phyloP scores from a whole-genome alignment of 2,329 filamentous ascomycete genomes.

The Cercospora sp. region DNA sequence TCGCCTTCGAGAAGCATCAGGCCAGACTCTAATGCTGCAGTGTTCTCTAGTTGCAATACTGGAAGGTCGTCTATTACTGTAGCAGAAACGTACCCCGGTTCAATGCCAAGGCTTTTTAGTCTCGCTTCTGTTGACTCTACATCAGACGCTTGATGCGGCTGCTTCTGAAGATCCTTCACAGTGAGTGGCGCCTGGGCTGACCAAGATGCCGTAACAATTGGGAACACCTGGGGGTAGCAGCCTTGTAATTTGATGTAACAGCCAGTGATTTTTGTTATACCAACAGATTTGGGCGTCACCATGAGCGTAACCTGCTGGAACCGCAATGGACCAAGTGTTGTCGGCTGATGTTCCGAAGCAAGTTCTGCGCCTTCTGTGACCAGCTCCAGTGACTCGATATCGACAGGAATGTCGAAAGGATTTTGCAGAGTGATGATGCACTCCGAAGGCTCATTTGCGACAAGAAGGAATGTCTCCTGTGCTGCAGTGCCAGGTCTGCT shows the following conservation, averaged over 20 bases:
- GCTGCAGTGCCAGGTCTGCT: slow-evolving; percentile 61
- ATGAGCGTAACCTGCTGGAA: slow-evolving; percentile 74
- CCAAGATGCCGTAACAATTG: slow-evolving; percentile 79
- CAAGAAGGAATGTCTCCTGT: slow-evolving; percentile 63
- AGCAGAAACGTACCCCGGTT: slow-evolving; percentile 29
- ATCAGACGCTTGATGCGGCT: neutral
- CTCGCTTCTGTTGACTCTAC: slow-evolving; percentile 7
- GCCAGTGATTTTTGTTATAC: slow-evolving; percentile 71
- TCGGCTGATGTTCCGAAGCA: slow-evolving; percentile 63
- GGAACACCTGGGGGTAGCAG: slow-evolving; percentile 79
- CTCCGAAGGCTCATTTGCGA: slow-evolving; percentile 73
- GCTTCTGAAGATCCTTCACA: slow-evolving; percentile 58
- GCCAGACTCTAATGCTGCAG: slow-evolving; percentile 77
- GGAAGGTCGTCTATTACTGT: slow-evolving; percentile 81
- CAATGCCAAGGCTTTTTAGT: slow-evolving; percentile 24
- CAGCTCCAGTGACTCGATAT: slow-evolving; percentile 78
- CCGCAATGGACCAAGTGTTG: slow-evolving; percentile 75
- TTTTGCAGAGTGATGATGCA: slow-evolving; percentile 89
- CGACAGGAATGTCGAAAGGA: slow-evolving; percentile 87
- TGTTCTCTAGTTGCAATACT: slow-evolving; percentile 70
- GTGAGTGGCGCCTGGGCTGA: slow-evolving; percentile 68
- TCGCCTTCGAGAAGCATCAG: slow-evolving; percentile 95
- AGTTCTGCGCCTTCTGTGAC: slow-evolving; percentile 74
- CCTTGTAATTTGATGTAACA: slow-evolving; percentile 78
- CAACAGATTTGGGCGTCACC: slow-evolving; percentile 67